These are phyloP conservation scores for Candida glaebosa DNA, from an alignment of 805 yeast species.

Conservation along the genomic window DNA sequence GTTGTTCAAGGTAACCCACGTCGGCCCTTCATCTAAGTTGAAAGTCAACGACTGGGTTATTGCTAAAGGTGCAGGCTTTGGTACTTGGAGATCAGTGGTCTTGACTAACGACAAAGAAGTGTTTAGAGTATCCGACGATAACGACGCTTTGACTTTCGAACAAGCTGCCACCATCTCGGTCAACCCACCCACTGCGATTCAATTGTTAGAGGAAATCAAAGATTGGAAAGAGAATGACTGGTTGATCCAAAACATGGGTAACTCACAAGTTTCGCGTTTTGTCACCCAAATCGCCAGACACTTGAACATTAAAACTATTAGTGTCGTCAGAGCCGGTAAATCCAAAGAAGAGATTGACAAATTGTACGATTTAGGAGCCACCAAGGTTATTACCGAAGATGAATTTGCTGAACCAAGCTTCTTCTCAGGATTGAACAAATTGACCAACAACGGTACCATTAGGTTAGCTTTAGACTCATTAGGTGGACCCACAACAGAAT, in stretches of 20 bases:
- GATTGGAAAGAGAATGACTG: slow-evolving; percentile 21
- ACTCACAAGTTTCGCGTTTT: slow-evolving; percentile 29
- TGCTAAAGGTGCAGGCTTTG: slow-evolving; percentile 70
- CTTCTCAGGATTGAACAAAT: slow-evolving; percentile 10
- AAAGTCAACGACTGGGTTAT: slow-evolving; percentile 81
- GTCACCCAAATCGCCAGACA: slow-evolving; percentile 26
- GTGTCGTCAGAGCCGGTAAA: slow-evolving; percentile 27
- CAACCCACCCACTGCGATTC: slow-evolving; percentile 86
- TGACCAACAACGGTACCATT: slow-evolving; percentile 17
- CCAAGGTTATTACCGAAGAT: slow-evolving; percentile 27
- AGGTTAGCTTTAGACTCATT: slow-evolving; percentile 31
- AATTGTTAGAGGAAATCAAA: slow-evolving; percentile 47
- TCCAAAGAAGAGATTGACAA: slow-evolving; percentile 17
- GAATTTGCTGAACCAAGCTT: slow-evolving; percentile 19
- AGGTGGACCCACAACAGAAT: slow-evolving; percentile 23
- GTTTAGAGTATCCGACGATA: slow-evolving; percentile 12
- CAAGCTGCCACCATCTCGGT: slow-evolving; percentile 86
- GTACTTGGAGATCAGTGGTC: slow-evolving; percentile 80
- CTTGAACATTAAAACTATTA: slow-evolving; percentile 23
- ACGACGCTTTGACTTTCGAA: slow-evolving; percentile 28
- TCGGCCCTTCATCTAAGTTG: slow-evolving; percentile 50
- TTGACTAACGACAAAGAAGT: slow-evolving; percentile 32
- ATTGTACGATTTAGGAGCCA: slow-evolving; percentile 27
- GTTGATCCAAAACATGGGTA: slow-evolving; percentile 33
- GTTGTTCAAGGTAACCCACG: slow-evolving; percentile 74